These are phyloP conservation scores for Jaltomata sinuosa DNA, from an alignment of 257 asterid species.

Conservation along the genomic window DNA sequence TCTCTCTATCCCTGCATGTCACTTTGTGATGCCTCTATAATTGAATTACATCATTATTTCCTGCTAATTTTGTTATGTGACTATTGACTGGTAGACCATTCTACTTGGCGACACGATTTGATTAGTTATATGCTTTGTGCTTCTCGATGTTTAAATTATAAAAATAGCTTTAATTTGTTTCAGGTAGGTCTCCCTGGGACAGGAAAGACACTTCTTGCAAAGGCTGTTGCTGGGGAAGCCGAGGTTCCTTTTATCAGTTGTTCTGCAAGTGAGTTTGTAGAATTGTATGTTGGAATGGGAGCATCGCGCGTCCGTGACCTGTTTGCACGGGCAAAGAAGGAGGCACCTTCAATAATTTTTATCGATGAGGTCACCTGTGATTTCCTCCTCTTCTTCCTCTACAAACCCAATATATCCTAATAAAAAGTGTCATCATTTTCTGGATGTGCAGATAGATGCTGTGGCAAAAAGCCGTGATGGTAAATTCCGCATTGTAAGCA, in stretches of 20 bases:
- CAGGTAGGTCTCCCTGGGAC: conserved; percentile 99
- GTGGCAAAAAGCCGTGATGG: conserved; percentile 99
- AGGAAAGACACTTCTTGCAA: conserved; percentile 96
- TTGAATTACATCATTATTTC: conserved; percentile 1
- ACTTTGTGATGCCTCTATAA: not conserved
- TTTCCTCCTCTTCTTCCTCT: not conserved
- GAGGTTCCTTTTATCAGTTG: conserved; percentile 98
- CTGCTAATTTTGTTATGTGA: not conserved
- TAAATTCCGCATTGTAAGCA: conserved; percentile 80
- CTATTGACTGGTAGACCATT: not conserved
- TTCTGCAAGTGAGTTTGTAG: conserved; percentile 98
- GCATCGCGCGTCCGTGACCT: conserved; percentile 99
- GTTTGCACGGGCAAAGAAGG: conserved; percentile 96
- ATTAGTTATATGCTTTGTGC: not conserved
- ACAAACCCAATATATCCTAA: not conserved
- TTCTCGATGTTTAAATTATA: not conserved
- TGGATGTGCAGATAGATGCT: conserved; percentile 83
- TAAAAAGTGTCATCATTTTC: not conserved
- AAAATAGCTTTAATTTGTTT: conserved; percentile 14
- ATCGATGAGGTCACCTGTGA: conserved; percentile 76
- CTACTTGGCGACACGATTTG: not conserved
- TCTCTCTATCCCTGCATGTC: not conserved
- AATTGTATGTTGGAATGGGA: conserved; percentile 98
- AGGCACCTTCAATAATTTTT: conserved; percentile 96
- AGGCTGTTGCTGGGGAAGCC: conserved; percentile 99